These are phyloP conservation scores for Aspergillus viridinutans DNA, from an alignment of 2,329 filamentous ascomycete genomes.

Conservation along the genomic window DNA sequence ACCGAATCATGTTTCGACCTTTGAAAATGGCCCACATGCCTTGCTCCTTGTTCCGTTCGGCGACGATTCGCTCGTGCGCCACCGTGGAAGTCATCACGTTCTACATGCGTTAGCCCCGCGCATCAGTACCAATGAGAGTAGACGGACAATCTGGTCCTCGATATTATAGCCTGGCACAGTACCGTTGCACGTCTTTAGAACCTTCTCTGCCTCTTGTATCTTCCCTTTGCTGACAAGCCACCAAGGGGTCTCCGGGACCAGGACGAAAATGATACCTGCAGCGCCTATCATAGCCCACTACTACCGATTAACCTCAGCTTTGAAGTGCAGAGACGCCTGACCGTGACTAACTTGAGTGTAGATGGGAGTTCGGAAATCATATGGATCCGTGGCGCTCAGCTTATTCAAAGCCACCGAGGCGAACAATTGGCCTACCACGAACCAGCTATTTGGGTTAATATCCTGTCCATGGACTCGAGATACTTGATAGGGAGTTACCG, in stretches of 20 bases:
- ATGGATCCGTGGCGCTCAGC: conserved; percentile 27
- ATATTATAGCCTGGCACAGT: conserved; percentile 30
- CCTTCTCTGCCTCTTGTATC: conserved; percentile 11
- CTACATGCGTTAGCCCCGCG: conserved; percentile 8
- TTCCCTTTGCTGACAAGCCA: too few species aligned
- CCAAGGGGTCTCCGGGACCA: too few species aligned
- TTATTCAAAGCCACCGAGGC: conserved; percentile 40
- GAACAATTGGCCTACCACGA: conserved; percentile 41
- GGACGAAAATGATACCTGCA: conserved; percentile 8
- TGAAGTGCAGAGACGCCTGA: background rate
- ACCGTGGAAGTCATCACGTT: conserved; percentile 35
- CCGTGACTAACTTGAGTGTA: conserved; percentile 37
- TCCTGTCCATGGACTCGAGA: background rate
- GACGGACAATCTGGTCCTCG: conserved; percentile 30
- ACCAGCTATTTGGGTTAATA: conserved; percentile 31
- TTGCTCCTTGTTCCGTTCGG: conserved; percentile 25
- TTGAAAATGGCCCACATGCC: conserved; percentile 34
- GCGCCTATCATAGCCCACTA: conserved; percentile 45
- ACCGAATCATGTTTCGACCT: conserved; percentile 36
- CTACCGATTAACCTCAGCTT: background rate
- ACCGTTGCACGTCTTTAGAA: conserved; percentile 26
- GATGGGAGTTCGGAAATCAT: conserved; percentile 39
- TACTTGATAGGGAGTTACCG: conserved; percentile 3
- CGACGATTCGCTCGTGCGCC: conserved; percentile 27
- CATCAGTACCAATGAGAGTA: background rate